phyloP scores from a whole-genome alignment of 208 protist species.

The Zelonia costaricensis region DNA sequence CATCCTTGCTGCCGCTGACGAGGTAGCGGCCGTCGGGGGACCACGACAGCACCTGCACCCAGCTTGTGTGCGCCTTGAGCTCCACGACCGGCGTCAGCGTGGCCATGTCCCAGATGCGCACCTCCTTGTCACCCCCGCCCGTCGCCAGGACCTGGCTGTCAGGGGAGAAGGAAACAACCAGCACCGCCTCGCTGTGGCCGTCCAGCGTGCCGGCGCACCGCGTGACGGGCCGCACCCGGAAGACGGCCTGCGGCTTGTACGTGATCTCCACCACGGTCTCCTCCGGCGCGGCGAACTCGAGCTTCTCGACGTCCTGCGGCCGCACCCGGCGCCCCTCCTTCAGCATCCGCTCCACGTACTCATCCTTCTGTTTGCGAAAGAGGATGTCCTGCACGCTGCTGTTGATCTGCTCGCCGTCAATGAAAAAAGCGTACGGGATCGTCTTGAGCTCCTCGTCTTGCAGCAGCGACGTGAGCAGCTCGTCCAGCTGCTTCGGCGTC shows the following conservation, averaged over 20 bases:
- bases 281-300: slow-evolving; percentile 76
- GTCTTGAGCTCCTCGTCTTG: slow-evolving; percentile 58
- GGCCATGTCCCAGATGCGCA: slow-evolving; percentile 98
- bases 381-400: slow-evolving; percentile 86
- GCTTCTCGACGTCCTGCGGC: slow-evolving; percentile 75
- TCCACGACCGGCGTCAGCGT: slow-evolving; percentile 94
- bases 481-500: slow-evolving; percentile 88
- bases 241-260: slow-evolving; percentile 97
- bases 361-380: slow-evolving; percentile 72
- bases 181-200: slow-evolving; percentile 95
- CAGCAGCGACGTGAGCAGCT: slow-evolving; percentile 79
- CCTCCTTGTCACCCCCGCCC: slow-evolving; percentile 95
- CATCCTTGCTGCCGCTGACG: slow-evolving; percentile 95
- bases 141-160: slow-evolving; percentile 94
- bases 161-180: slow-evolving; percentile 94
- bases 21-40: slow-evolving; percentile 94
- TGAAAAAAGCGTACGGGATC: slow-evolving; percentile 96
- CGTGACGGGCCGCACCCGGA: slow-evolving; percentile 95
- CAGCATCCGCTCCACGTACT: slow-evolving; percentile 75
- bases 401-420: slow-evolving; percentile 93
- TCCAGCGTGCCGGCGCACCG: slow-evolving; percentile 92
- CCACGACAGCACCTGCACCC: slow-evolving; percentile 97
- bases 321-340: slow-evolving; percentile 84
- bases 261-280: slow-evolving; percentile 88
- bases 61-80: slow-evolving; percentile 92